Base-by-base conservation (phyloP, 495 filamentous ascomycete species). In the Cercophora newfieldiana region DNA sequence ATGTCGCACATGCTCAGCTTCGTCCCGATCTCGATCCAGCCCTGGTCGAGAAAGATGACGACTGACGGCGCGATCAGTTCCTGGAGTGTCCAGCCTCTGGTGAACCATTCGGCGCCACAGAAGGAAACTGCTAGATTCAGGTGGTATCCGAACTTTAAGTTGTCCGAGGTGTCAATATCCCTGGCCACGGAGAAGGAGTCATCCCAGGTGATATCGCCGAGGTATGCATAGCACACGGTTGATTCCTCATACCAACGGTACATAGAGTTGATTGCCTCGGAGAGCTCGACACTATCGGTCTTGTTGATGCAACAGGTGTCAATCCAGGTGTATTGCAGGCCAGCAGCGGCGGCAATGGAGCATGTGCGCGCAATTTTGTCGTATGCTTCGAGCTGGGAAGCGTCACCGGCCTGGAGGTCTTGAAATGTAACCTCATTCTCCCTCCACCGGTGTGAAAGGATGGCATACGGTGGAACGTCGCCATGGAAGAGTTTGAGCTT, bases 191-290 rank as follows among this genome's bases (percentile, higher is more conserved):
- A 29, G 4, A 22, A 25, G 7, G 54, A n/a, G 21, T 24, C 25
- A 22, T 14, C 21, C 24, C 21, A n/a, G 16, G 54, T 19, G 7
- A 57, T 25, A 58, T 73, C 71, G 5, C 54, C 57, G 19, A 73
- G 69, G 62, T 68, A 74, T 1, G 71, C 72, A 28, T 73, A 79
- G 59, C 76, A 79, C 0, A 72, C 56, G 5, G 7, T 30, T 10
- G 74, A 67, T 0, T 68, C 26, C 14, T 63, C 24, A 26, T 79
- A 79, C 77, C 72, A 80, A 7, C 31, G 56, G 60, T 69, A 83
- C 80, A 83, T n/a, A n/a, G n/a, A n/a, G n/a, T n/a, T n/a, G n/a
- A n/a, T n/a, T n/a, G n/a, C n/a, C n/a, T n/a, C n/a, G n/a, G n/a
- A n/a, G n/a, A n/a, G n/a, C n/a, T n/a, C n/a, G n/a, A n/a, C n/a